Evolutionary conservation across 2,329 filamentous ascomycete species (phyloP), one percentile per base, ranked within the genome.

Genomic region (Monosporascus sp.): DNA sequence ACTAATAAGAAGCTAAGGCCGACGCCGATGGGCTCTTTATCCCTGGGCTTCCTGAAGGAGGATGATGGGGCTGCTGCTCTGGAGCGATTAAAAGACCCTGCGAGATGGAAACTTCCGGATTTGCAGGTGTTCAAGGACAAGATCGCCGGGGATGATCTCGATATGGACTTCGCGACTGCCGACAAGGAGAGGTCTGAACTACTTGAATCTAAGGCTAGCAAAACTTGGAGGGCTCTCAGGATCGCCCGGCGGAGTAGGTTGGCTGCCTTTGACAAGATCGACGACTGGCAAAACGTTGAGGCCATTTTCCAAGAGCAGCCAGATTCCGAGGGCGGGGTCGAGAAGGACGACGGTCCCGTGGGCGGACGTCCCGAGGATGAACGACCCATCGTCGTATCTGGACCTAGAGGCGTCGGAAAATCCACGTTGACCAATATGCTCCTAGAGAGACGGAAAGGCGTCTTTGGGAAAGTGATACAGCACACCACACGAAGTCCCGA

Each of bases 201-300:
- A 20, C 69, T 85, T 7, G 88, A 89, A 59, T 81, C 85, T 52
- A 96, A 95, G 69, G 84, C 87, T 20, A 96, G 91, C 74, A 93
- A 95, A 70, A 88, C 85, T 53, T 99, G 94, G 94, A 84, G 92
- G 61, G 90, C 91, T 5, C 75, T 99, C 58, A 85, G 94, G 50
- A 82, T 96, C 59, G 88, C 91, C 9, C 85, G 88, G 52, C 84
- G 84, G 59, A 84, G 79, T 53, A 88, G 87, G 62, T 80, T 97
- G 60, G 81, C 84, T 45, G 75, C 85, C 20, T 94, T 97, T 69
- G 92, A 97, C 70, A 90, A 88, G 69, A 88, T 96, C 48, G 91
- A 96, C 52, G 86, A 91, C 59, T 86, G 88, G 41, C 88, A 88
- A 66, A 89, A 90, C 56, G 78, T 87, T 34, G 77, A 78, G 51